Evolutionary conservation across 176 grass and related monocot species (phyloP).

Genomic region (Pontederia paniculata): DNA sequence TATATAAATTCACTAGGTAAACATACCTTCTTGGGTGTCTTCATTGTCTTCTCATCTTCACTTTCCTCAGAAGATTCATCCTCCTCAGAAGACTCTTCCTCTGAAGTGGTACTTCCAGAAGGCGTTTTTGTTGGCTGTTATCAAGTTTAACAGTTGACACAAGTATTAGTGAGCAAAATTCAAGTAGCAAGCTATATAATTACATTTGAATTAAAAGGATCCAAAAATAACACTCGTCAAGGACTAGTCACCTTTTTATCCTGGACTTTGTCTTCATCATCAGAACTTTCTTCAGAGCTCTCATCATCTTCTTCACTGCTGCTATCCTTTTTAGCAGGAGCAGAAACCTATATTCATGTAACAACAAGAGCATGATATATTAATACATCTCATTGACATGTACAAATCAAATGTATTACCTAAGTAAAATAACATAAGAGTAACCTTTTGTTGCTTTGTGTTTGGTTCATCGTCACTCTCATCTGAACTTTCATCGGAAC

Average conservation of each 20-base stretch:
- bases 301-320: constrained; percentile 8
- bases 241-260: constrained; percentile 4
- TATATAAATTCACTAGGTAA: no score
- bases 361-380: neutral
- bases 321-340: constrained; percentile 7
- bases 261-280: constrained; percentile 13
- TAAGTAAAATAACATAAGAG: neutral
- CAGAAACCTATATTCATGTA: constrained; percentile 1
- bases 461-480: neutral
- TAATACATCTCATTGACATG: neutral
- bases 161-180: no score
- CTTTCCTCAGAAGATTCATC: constrained; percentile 35
- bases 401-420: neutral
- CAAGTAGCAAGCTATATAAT: no score
- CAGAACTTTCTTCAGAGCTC: constrained; percentile 15
- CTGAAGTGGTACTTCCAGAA: constrained; percentile 27
- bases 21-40: constrained; percentile 42
- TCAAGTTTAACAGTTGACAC: no score
- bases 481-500: neutral
- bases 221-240: neutral
- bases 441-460: neutral
- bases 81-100: constrained; percentile 8
- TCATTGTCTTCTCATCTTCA: constrained; percentile 23
- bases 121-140: constrained; percentile 10
- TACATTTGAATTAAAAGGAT: neutral